Conservation (phyloP, 1,139 yeast species). For the Nakaseomyces nivariensis region DNA sequence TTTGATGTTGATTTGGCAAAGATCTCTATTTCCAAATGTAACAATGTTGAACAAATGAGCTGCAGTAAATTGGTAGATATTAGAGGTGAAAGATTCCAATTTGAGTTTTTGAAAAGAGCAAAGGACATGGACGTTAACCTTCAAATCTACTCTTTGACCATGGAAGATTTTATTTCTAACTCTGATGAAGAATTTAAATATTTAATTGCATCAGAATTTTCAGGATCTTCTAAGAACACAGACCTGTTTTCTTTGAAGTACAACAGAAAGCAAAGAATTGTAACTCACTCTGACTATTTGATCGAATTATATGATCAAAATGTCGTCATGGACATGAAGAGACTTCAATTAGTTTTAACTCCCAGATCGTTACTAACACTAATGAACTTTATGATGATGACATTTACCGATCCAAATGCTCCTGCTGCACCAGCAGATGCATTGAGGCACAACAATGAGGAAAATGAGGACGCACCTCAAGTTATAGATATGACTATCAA, state of each 20-base stretch:
- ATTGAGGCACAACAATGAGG: slow-evolving; percentile 52
- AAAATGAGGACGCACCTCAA: slow-evolving; percentile 53
- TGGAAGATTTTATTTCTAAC: slow-evolving; percentile 62
- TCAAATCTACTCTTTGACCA: slow-evolving; percentile 49
- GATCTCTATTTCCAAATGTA: slow-evolving; percentile 59
- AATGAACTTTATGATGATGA: slow-evolving; percentile 71
- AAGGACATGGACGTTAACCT: slow-evolving; percentile 60
- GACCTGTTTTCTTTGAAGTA: slow-evolving; percentile 59
- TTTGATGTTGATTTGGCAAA: slow-evolving; percentile 58
- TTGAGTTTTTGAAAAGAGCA: slow-evolving; percentile 52
- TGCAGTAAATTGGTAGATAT: slow-evolving; percentile 66
- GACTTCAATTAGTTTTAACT: slow-evolving; percentile 65
- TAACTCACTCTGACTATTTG: slow-evolving; percentile 41
- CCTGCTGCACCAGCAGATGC: slow-evolving; percentile 58
- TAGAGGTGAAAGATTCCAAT: slow-evolving; percentile 52
- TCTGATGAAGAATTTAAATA: slow-evolving; percentile 57
- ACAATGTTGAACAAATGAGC: slow-evolving; percentile 47
- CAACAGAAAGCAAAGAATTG: slow-evolving; percentile 49
- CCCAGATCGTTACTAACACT: slow-evolving; percentile 72
- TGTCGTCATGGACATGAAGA: slow-evolving; percentile 66
- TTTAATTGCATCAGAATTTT: slow-evolving; percentile 57
- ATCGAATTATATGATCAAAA: slow-evolving; percentile 75
- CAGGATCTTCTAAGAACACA: slow-evolving; percentile 26
- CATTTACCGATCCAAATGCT: slow-evolving; percentile 77
- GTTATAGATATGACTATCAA: slow-evolving; percentile 60